phyloP scores from a whole-genome alignment of 306 rosid genomes.

The Cucumis sativus region Cucumber_9930_V3 NC_026659.2:6236001-6236500 shows the following conservation, averaged over 20 bases:
- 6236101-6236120: constrained; percentile 1
- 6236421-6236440: not conserved
- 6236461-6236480: constrained; percentile 35
- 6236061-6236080: constrained; percentile 52
- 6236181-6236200: constrained; percentile 58
- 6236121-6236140: constrained; percentile 31
- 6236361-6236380: constrained; percentile 69
- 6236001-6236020: constrained; percentile 31
- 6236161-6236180: constrained; percentile 53
- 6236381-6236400: constrained; percentile 70
- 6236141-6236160: constrained; percentile 33
- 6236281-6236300: constrained; percentile 61
- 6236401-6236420: constrained; percentile 37
- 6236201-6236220: constrained; percentile 44
- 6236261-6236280: constrained; percentile 43
- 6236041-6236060: constrained; percentile 76
- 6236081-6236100: constrained; percentile 61
- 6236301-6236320: constrained; percentile 61
- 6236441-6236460: not conserved
- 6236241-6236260: constrained; percentile 24
- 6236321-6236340: constrained; percentile 47
- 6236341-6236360: constrained; percentile 54
- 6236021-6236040: constrained; percentile 32
- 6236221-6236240: constrained; percentile 52
- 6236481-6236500: constrained; percentile 37